Evolutionary conservation across 169 alveolate species (phyloP).

Genomic region (Babesia sp.): DNA sequence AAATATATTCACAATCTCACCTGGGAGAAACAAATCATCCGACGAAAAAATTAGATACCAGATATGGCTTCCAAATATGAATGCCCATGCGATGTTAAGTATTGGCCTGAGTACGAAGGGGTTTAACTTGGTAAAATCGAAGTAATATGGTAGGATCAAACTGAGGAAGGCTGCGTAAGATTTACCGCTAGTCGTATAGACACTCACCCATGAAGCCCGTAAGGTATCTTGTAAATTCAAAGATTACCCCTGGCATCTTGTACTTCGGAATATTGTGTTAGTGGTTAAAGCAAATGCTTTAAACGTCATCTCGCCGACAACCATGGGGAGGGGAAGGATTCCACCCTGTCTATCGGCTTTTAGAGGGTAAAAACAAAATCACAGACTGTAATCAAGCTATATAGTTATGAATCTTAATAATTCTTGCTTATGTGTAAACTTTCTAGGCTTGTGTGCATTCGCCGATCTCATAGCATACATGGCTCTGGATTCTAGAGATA

Average conservation of each 20-base stretch:
- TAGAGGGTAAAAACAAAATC: neutral
- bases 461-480: too few species aligned
- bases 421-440: neutral
- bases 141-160: conserved; percentile 56
- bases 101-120: conserved; percentile 68
- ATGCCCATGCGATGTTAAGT: conserved; percentile 76
- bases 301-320: neutral
- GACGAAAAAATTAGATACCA: conserved; percentile 61
- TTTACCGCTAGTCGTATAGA: too few species aligned
- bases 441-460: neutral
- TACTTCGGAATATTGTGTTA: neutral
- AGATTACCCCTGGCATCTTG: conserved; percentile 27
- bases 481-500: too few species aligned
- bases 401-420: neutral
- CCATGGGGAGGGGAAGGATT: conserved; percentile 25
- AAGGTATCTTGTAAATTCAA: conserved; percentile 13
- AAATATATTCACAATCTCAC: neutral
- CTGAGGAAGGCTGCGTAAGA: conserved; percentile 32
- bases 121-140: conserved; percentile 38
- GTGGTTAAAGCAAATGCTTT: neutral
- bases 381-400: too few species aligned
- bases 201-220: conserved; percentile 34
- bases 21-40: conserved; percentile 20
- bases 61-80: conserved; percentile 73
- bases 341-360: neutral